Percentiles rank a stretch among this genome's conserved stretches.
Evolutionary conservation across 108 stramenopile genomes (phyloP).

Genomic region (Discostella stelligeroides): DNA sequence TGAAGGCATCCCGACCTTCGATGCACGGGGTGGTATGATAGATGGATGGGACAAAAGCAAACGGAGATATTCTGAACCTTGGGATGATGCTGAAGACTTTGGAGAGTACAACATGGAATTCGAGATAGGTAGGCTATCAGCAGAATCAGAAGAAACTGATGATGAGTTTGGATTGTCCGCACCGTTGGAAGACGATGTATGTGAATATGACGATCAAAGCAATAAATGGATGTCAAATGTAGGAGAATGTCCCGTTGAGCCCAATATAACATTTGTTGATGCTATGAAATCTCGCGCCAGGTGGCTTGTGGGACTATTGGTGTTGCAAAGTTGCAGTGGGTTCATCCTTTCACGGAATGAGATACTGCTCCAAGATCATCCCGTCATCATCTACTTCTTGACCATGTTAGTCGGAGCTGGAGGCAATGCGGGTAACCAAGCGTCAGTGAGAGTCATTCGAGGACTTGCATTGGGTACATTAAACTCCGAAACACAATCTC

Average conservation of each 20-base stretch:
- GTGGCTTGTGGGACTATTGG: conserved; percentile 61
- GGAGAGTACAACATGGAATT: conserved; percentile 13
- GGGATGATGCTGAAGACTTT: conserved; percentile 12
- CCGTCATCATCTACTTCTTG: conserved; percentile 60
- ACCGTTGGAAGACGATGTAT: conserved; percentile 6
- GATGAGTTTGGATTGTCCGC: conserved; percentile 34
- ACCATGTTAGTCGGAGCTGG: conserved; percentile 68
- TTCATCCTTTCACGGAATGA: conserved; percentile 59
- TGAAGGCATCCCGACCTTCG: conserved; percentile 35
- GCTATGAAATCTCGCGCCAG: conserved; percentile 46
- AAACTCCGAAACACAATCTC: conserved; percentile 35
- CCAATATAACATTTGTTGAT: conserved; percentile 46
- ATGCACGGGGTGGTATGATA: conserved; percentile 28
- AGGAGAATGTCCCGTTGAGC: conserved; percentile 52
- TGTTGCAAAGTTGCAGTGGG: conserved; percentile 47
- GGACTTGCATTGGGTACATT: conserved; percentile 59
- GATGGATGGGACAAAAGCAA: conserved; percentile 34
- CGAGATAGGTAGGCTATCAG: conserved; percentile 1
- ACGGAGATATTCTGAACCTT: conserved; percentile 31
- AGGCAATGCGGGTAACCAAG: conserved; percentile 66
- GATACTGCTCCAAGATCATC: conserved; percentile 50
- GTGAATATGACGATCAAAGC: conserved; percentile 24
- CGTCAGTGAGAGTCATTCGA: conserved; percentile 56
- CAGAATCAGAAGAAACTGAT: not conserved
- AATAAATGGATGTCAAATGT: conserved; percentile 15